Conservation (phyloP, 2,329 filamentous ascomycete species). For the Beauveria sp. region DNA sequence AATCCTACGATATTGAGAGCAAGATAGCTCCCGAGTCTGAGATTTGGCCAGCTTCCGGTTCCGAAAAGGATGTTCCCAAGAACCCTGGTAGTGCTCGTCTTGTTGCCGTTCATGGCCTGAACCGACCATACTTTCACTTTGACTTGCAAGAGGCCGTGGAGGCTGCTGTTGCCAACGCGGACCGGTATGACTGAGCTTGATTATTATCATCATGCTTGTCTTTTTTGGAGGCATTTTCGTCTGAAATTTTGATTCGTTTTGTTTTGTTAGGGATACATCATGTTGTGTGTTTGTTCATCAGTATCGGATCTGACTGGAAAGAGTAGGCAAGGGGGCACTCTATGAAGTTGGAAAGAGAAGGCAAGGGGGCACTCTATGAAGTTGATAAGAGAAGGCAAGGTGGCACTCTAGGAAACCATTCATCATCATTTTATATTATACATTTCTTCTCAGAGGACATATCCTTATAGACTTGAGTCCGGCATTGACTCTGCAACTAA, state of each 20-base stretch:
- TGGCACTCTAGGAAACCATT: constrained; percentile 1
- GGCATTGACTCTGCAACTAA: too few species aligned
- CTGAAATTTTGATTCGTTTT: not conserved
- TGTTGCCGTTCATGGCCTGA: constrained; percentile 36
- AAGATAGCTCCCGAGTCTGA: constrained; percentile 14
- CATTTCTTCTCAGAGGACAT: not conserved
- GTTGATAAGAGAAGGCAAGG: constrained; percentile 3
- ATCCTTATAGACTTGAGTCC: too few species aligned
- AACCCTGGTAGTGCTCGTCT: constrained; percentile 24
- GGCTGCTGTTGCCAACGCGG: constrained; percentile 31
- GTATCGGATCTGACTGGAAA: not conserved
- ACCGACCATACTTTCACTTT: constrained; percentile 45
- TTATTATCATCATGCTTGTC: not conserved
- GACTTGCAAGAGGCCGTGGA: constrained; percentile 43
- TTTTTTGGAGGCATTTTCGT: not conserved
- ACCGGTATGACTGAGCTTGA: constrained; percentile 1
- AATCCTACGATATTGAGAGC: constrained; percentile 14
- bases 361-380: constrained; percentile 8
- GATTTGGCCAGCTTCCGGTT: constrained; percentile 9
- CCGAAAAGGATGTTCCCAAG: constrained; percentile 22
- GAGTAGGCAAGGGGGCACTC: constrained; percentile 11
- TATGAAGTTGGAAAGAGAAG: not conserved
- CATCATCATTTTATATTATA: not conserved
- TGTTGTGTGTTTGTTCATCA: not conserved
- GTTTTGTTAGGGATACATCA: not conserved